Evolutionary conservation across 129 eudicot species (phyloP).

Genomic region (Daucus carota): DH1_v3.0 NC_030386.2:30000001-30000500

Average conservation of each 20-base stretch:
- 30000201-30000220: no score
- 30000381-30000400: constrained; percentile 42
- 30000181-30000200: background rate
- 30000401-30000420: constrained; percentile 52
- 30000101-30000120: constrained; percentile 33
- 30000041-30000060: constrained; percentile 23
- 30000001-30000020: constrained; percentile 26
- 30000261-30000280: background rate
- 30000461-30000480: constrained; percentile 23
- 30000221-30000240: no score
- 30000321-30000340: constrained; percentile 37
- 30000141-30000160: constrained; percentile 34
- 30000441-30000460: constrained; percentile 12
- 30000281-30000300: constrained; percentile 28
- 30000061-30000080: background rate
- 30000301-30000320: constrained; percentile 57
- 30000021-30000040: constrained; percentile 18
- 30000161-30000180: constrained; percentile 55
- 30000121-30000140: constrained; percentile 20
- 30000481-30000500: constrained; percentile 49
- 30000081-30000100: constrained; percentile 29
- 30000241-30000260: background rate
- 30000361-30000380: constrained; percentile 31
- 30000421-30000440: constrained; percentile 65
- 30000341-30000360: constrained; percentile 31